Percentiles rank a stretch among this genome's conserved stretches.
Evolutionary conservation across 805 yeast genomes (phyloP).

Genomic region (Pichia nakasei): DNA sequence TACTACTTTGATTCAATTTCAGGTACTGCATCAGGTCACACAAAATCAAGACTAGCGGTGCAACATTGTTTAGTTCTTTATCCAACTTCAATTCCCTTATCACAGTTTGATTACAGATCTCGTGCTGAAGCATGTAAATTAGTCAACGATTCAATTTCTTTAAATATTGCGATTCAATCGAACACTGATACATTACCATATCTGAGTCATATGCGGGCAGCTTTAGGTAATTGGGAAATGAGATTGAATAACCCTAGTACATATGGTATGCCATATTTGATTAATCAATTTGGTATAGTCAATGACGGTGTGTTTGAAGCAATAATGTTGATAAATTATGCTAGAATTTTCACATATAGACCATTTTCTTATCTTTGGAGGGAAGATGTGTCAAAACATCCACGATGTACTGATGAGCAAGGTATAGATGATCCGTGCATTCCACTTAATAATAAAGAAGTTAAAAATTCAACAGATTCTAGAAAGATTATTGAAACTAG

Average conservation of each 20-base stretch:
- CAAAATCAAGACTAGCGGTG: slow-evolving; percentile 32
- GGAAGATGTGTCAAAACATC: slow-evolving; percentile 35
- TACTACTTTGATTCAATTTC: slow-evolving; percentile 43
- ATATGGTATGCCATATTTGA: slow-evolving; percentile 34
- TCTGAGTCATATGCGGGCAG: slow-evolving; percentile 34
- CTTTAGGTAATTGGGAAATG: slow-evolving; percentile 44
- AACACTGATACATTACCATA: slow-evolving; percentile 30
- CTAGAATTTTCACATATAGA: slow-evolving; percentile 46
- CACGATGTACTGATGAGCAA: slow-evolving; percentile 28
- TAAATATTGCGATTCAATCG: slow-evolving; percentile 37
- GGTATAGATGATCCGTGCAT: slow-evolving; percentile 25
- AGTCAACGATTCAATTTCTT: slow-evolving; percentile 41
- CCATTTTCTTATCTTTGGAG: slow-evolving; percentile 48
- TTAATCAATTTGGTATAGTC: slow-evolving; percentile 34
- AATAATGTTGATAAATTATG: slow-evolving; percentile 38
- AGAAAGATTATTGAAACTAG: slow-evolving; percentile 43
- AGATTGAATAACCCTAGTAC: slow-evolving; percentile 35
- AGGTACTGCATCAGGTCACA: slow-evolving; percentile 45
- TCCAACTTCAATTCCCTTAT: slow-evolving; percentile 30
- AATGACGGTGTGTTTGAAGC: slow-evolving; percentile 50
- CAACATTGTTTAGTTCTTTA: slow-evolving; percentile 29
- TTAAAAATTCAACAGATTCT: slow-evolving; percentile 25
- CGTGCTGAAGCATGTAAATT: slow-evolving; percentile 38
- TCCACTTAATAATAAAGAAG: slow-evolving; percentile 23
- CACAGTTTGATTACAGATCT: slow-evolving; percentile 37